Conservation (phyloP, 208 protist species). For the Acanthamoeba lenticulata region DNA sequence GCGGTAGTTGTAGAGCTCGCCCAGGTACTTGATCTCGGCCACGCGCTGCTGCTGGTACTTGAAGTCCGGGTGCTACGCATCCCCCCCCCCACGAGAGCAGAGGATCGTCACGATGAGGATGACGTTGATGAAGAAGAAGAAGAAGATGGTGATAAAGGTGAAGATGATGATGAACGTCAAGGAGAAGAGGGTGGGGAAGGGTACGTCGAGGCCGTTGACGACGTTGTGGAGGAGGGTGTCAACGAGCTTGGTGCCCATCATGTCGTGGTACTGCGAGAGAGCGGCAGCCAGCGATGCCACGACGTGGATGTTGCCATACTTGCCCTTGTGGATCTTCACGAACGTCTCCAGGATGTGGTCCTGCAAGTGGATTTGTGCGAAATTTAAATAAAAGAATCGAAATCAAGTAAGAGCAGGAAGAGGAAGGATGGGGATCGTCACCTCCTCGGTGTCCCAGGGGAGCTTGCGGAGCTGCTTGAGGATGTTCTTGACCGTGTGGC, state of each 20-base stretch:
- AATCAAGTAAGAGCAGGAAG: background rate
- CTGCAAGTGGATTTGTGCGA: background rate
- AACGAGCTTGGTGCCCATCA: conserved; percentile 63
- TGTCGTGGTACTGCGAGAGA: conserved; percentile 70
- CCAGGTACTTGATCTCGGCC: conserved; percentile 79
- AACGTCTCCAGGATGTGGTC: conserved; percentile 61
- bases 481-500: conserved; percentile 65
- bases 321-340: conserved; percentile 72
- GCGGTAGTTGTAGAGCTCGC: conserved; percentile 84
- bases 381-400: background rate
- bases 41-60: conserved; percentile 76
- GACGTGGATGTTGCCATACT: conserved; percentile 81
- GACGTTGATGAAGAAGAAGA: background rate
- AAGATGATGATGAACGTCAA: background rate
- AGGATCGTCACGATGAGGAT: too few species aligned
- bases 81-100: too few species aligned
- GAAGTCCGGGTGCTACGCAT: conserved; percentile 74
- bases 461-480: conserved; percentile 78
- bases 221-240: conserved; percentile 75
- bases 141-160: background rate
- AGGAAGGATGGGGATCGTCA: background rate
- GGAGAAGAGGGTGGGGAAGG: background rate
- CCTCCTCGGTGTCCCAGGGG: conserved; percentile 71
- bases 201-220: background rate
- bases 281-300: conserved; percentile 76